phyloP scores from a whole-genome alignment of 2,329 filamentous ascomycete genomes.

The Fusarium dimerum region DNA sequence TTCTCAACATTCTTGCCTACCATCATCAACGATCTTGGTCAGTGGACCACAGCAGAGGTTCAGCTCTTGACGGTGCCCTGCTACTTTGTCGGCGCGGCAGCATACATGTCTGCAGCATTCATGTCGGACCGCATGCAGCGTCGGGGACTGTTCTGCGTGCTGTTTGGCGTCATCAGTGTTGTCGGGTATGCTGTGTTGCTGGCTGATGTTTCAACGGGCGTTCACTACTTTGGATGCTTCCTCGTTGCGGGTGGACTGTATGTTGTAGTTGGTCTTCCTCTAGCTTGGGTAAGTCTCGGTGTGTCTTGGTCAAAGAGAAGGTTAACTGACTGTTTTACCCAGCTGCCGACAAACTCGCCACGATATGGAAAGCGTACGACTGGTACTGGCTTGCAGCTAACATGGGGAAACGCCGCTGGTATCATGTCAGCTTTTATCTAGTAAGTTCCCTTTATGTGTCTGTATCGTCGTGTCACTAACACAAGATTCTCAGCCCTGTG shows the following conservation, averaged over 20 bases:
- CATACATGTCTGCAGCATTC: constrained; percentile 66
- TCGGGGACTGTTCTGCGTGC: constrained; percentile 64
- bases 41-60: constrained; percentile 63
- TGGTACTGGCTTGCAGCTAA: constrained; percentile 70
- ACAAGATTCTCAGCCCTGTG: constrained; percentile 40
- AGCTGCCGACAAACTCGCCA: constrained; percentile 66
- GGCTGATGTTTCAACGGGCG: constrained; percentile 58
- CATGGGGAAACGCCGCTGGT: constrained; percentile 68
- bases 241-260: constrained; percentile 76
- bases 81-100: constrained; percentile 70
- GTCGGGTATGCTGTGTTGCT: constrained; percentile 70
- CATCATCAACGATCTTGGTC: constrained; percentile 70
- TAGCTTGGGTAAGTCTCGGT: constrained; percentile 51
- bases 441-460: constrained; percentile 21
- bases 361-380: constrained; percentile 76
- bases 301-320: neutral
- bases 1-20: constrained; percentile 78
- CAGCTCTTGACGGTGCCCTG: constrained; percentile 79
- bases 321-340: constrained; percentile 4
- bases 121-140: constrained; percentile 68
- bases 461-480: constrained; percentile 1
- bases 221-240: constrained; percentile 75
- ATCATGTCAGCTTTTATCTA: constrained; percentile 74
- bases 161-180: constrained; percentile 64
- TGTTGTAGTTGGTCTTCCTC: constrained; percentile 54